phyloP scores from a whole-genome alignment of 73 alveolate species.

The Blepharisma japonicum region DNA sequence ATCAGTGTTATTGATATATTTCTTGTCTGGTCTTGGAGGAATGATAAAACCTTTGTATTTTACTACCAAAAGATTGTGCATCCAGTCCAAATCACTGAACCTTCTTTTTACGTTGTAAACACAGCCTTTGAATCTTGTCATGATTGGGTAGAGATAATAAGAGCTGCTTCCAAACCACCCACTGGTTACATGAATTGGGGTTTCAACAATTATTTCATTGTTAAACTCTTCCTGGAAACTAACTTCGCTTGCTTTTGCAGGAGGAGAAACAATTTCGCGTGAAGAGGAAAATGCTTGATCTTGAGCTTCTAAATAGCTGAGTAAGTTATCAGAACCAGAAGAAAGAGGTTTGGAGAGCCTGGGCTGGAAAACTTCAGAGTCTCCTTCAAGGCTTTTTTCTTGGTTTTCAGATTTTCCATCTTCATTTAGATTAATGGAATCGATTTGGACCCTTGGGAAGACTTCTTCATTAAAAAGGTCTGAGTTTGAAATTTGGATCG shows the following conservation, averaged over 20 bases:
- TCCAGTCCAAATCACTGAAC: slow-evolving; percentile 28
- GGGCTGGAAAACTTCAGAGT: too few relatives aligned
- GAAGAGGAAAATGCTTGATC: background rate
- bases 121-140: background rate
- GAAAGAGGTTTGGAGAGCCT: too few relatives aligned
- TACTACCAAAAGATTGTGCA: background rate
- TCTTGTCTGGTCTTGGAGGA: slow-evolving; percentile 25
- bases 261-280: too few relatives aligned
- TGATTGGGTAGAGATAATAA: background rate
- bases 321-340: background rate
- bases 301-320: background rate
- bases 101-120: slow-evolving; percentile 22
- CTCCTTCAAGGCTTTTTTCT: too few relatives aligned
- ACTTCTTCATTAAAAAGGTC: too few relatives aligned
- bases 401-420: too few relatives aligned
- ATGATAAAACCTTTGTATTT: slow-evolving; percentile 24
- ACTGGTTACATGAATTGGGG: background rate
- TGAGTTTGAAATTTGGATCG: too few relatives aligned
- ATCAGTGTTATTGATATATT: background rate
- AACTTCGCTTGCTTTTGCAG: too few relatives aligned
- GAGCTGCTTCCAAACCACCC: slow-evolving; percentile 19
- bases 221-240: too few relatives aligned
- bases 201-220: background rate
- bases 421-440: too few relatives aligned
- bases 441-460: too few relatives aligned